Conservation (phyloP, 1,284 basidiomycete genomes). For the Cryptococcus hybrid region DNA sequence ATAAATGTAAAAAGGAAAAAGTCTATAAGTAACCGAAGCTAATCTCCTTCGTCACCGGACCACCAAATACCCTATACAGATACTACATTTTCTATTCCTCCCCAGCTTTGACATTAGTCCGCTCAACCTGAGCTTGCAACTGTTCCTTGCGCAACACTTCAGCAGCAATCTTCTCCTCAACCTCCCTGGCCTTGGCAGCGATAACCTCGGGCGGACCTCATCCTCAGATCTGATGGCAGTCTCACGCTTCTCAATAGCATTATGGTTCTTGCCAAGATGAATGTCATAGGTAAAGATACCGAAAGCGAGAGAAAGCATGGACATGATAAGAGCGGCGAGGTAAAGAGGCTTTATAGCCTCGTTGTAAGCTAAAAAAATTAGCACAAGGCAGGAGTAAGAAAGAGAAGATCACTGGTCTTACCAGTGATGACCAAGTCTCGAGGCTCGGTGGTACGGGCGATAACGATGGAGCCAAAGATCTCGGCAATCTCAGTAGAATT, state of each 20-base stretch:
- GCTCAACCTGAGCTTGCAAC: too few relatives aligned
- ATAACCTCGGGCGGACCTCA: constrained; percentile 10
- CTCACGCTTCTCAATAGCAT: constrained; percentile 33
- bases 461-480: constrained; percentile 24
- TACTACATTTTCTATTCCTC: too few relatives aligned
- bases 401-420: too few relatives aligned
- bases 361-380: constrained; percentile 19
- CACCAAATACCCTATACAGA: not conserved
- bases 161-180: constrained; percentile 16
- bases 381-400: too few relatives aligned
- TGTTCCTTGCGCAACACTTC: not conserved
- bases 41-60: too few relatives aligned
- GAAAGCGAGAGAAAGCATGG: constrained; percentile 16
- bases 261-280: constrained; percentile 34
- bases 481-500: constrained; percentile 25
- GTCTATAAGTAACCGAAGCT: not conserved
- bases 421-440: constrained; percentile 19
- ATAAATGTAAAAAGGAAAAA: not conserved
- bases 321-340: constrained; percentile 26
- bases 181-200: constrained; percentile 18
- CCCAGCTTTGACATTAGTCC: too few relatives aligned
- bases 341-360: constrained; percentile 27
- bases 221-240: constrained; percentile 10
- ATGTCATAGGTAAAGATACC: constrained; percentile 32
- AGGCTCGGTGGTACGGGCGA: constrained; percentile 22